A percentile compares a stretch with the other conserved stretches of the same genome.
Evolutionary conservation across 2,329 filamentous ascomycete genomes (phyloP).

Genomic region (Annulohypoxylon truncatum): DNA sequence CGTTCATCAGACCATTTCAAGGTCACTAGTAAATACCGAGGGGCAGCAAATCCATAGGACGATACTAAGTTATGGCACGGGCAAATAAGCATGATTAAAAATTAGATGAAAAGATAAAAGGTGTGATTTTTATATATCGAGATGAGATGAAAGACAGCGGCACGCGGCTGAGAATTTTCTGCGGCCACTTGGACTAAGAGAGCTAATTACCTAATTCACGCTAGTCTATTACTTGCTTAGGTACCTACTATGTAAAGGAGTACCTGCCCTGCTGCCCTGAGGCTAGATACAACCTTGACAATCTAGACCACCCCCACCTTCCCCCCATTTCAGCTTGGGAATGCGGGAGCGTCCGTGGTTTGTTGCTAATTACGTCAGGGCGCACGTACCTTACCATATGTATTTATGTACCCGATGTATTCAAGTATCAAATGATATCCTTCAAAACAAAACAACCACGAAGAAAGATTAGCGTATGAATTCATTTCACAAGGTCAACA

Average conservation of each 20-base stretch:
- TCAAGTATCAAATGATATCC: background rate
- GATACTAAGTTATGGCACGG: background rate
- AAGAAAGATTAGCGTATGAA: background rate
- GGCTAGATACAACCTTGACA: background rate
- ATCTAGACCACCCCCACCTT: background rate
- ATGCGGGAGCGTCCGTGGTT: slow-evolving; percentile 22
- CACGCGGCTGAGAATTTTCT: slow-evolving; percentile 41
- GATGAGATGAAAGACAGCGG: slow-evolving; percentile 2
- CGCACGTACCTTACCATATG: background rate
- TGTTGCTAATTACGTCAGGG: background rate
- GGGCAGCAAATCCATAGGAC: slow-evolving; percentile 1
- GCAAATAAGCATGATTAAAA: background rate
- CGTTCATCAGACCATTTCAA: slow-evolving; percentile 2
- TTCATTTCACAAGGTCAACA: background rate
- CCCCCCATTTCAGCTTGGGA: slow-evolving; percentile 4
- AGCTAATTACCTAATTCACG: slow-evolving; percentile 26
- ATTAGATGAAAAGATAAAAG: background rate
- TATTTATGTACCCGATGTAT: background rate
- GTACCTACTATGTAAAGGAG: background rate
- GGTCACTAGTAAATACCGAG: background rate
- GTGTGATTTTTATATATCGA: slow-evolving; percentile 13
- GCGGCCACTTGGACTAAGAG: background rate
- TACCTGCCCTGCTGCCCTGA: background rate
- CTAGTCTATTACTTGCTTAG: slow-evolving; percentile 15
- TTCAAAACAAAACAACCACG: background rate